phyloP scores from a whole-genome alignment of 139 green algal species.

The Trebouxia sp. region DNA sequence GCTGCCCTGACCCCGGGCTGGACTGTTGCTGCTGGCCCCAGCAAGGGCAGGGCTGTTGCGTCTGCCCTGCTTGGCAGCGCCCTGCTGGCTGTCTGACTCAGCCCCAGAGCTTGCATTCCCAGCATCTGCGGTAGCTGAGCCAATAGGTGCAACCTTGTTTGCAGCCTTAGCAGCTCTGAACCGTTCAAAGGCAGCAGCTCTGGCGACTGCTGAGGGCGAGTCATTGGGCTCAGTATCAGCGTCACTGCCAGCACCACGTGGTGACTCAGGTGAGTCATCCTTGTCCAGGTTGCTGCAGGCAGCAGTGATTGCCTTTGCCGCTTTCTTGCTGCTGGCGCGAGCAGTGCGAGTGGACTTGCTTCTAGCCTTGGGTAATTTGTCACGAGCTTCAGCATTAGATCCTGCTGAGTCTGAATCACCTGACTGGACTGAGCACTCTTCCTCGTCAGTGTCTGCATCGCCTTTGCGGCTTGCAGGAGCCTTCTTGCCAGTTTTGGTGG shows the following conservation, averaged over 20 bases:
- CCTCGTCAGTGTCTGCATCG: not conserved
- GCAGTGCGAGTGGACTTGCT: not conserved
- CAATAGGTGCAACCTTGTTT: not conserved
- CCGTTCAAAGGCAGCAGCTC: no score
- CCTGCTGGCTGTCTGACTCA: not conserved
- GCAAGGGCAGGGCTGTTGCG: not conserved
- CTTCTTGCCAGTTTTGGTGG: not conserved
- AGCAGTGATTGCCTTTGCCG: not conserved
- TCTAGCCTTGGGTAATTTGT: constrained; percentile 1
- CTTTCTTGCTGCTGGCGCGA: constrained; percentile 25
- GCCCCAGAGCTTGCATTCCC: no score
- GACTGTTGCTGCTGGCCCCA: no score
- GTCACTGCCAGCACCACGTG: not conserved
- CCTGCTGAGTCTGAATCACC: not conserved
- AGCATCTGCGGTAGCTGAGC: not conserved
- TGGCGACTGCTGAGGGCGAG: not conserved
- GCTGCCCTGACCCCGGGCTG: not conserved
- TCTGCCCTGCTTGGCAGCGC: not conserved
- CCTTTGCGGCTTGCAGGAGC: no score
- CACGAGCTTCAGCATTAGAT: not conserved
- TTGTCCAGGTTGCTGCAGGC: not conserved
- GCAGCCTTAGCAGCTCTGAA: no score
- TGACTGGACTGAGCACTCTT: not conserved
- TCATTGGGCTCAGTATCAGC: not conserved
- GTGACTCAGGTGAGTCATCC: not conserved